Evolutionary conservation across 371 early-diverging fungal genomes (phyloP).

Genomic region (Mortierella sp.): DNA sequence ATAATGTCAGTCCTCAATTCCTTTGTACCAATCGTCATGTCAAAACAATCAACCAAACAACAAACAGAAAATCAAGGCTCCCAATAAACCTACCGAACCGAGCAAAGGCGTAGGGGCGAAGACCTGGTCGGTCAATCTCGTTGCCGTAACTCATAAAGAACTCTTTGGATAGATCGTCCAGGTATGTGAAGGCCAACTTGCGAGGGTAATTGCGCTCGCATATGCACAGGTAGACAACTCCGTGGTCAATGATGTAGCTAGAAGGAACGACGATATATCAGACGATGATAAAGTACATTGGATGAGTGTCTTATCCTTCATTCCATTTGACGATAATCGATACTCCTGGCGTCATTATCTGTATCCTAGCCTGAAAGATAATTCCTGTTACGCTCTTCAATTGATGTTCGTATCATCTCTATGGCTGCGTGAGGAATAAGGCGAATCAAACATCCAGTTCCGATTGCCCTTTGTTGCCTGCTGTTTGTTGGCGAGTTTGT

Average conservation of each 20-base stretch:
- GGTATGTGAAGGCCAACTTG: constrained; percentile 94
- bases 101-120: constrained; percentile 97
- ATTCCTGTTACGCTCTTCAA: neutral
- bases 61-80: neutral
- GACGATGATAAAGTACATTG: neutral
- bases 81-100: constrained; percentile 82
- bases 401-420: neutral
- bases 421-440: too few species aligned
- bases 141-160: constrained; percentile 93
- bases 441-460: too few species aligned
- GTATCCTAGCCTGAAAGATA: neutral
- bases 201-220: constrained; percentile 96
- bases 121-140: constrained; percentile 86
- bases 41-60: too few species aligned
- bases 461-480: too few species aligned
- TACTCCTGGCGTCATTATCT: neutral
- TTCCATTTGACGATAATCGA: neutral
- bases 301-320: neutral
- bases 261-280: neutral
- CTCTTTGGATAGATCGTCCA: constrained; percentile 96
- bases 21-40: neutral
- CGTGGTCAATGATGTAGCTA: constrained; percentile 95
- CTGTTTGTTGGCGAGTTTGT: too few species aligned
- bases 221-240: constrained; percentile 94
- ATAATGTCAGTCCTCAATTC: neutral